A percentile compares a stretch with the other conserved stretches of the same genome.
These are phyloP conservation scores for Eucalyptus microcorys DNA, from an alignment of 345 rosid genomes.

Conservation along the genomic window DNA sequence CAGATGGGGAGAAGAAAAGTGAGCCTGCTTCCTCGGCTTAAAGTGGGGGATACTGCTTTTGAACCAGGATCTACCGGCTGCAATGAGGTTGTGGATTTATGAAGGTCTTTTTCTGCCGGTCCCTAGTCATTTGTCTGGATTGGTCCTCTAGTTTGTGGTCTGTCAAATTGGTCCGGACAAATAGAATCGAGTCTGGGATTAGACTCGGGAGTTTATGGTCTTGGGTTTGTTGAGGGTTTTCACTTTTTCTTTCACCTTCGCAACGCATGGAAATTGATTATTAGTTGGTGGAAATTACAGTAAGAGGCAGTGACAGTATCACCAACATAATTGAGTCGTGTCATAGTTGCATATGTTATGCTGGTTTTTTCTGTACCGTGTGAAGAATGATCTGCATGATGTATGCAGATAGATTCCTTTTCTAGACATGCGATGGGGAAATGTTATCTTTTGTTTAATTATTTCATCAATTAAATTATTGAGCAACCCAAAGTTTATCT, in stretches of 20 bases:
- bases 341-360: background rate
- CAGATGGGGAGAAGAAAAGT: conserved; percentile 33
- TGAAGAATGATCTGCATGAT: background rate
- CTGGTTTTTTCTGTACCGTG: background rate
- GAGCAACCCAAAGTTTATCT: background rate
- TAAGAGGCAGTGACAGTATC: background rate
- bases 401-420: background rate
- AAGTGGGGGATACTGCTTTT: background rate
- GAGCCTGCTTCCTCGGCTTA: conserved; percentile 36
- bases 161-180: background rate
- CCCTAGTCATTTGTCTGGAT: background rate
- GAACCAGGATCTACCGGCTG: background rate
- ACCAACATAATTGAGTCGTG: background rate
- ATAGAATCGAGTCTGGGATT: background rate
- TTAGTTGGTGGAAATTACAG: background rate
- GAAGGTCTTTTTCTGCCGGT: background rate
- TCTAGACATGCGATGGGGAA: background rate
- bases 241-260: background rate
- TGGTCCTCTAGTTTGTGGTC: background rate
- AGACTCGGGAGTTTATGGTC: background rate
- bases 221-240: background rate
- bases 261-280: background rate
- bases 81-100: background rate
- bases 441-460: background rate
- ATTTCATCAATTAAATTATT: background rate